phyloP scores from a whole-genome alignment of 257 asterid genomes.

The Verbena officinalis region DNA sequence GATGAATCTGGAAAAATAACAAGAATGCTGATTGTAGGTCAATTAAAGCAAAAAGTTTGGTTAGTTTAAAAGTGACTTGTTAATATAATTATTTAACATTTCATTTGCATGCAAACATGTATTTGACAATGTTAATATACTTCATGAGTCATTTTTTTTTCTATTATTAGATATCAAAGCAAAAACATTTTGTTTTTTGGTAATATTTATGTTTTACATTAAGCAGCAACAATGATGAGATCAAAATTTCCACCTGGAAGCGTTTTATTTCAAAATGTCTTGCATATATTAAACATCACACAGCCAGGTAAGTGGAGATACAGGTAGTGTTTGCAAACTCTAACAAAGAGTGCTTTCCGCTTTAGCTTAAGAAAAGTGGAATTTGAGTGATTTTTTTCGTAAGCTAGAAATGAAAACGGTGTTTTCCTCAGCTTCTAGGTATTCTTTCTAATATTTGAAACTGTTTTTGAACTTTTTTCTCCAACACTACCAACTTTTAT shows the following conservation, averaged over 20 bases:
- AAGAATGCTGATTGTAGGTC: not conserved
- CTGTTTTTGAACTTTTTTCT: no score
- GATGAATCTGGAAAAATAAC: conserved; percentile 55
- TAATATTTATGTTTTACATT: conserved; percentile 5
- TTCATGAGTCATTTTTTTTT: conserved; percentile 24
- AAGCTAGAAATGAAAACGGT: no score
- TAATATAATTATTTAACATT: not conserved
- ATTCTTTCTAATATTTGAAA: no score
- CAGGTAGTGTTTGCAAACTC: no score
- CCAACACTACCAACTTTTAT: no score
- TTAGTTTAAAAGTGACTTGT: not conserved
- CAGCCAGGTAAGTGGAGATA: conserved; percentile 9
- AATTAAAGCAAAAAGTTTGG: not conserved
- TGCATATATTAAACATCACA: not conserved
- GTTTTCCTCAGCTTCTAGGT: no score
- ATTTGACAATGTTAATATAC: not conserved
- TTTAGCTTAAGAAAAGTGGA: no score
- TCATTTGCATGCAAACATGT: not conserved
- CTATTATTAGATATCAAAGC: no score
- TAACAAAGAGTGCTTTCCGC: no score
- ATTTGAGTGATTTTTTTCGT: no score
- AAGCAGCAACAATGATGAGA: not conserved
- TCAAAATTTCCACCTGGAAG: not conserved
- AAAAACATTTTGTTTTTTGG: no score
- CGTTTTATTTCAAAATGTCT: not conserved